Evolutionary conservation across 176 grass and related monocot species (phyloP).

Genomic region (Carex parvula): DNA sequence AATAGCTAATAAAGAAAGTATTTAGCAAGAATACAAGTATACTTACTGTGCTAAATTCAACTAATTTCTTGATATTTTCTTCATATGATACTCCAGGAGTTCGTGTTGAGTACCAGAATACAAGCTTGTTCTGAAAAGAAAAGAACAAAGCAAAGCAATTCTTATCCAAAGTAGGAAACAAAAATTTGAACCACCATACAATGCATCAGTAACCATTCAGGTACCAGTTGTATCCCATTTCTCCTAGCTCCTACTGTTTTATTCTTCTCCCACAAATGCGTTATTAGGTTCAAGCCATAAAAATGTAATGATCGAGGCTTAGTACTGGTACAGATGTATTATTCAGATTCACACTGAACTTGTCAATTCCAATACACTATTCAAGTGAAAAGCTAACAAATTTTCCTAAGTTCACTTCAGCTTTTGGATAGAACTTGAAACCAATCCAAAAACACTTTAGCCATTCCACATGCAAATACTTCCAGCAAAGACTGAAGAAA

Average conservation of each 20-base stretch:
- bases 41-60: conserved; percentile 83
- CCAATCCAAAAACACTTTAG: background rate
- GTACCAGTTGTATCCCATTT: background rate
- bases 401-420: background rate
- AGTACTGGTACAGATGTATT: background rate
- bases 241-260: background rate
- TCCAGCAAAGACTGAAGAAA: background rate
- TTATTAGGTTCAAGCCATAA: background rate
- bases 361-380: background rate
- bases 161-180: background rate
- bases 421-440: background rate
- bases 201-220: background rate
- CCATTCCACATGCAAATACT: background rate
- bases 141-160: background rate
- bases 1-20: background rate
- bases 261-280: background rate
- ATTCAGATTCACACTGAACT: background rate
- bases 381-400: conserved; percentile 4
- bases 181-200: background rate
- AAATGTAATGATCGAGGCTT: background rate
- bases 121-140: conserved; percentile 62
- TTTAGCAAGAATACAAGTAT: background rate
- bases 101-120: conserved; percentile 83
- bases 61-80: conserved; percentile 92
- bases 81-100: conserved; percentile 83